Conservation (phyloP, 495 filamentous ascomycete species). For the Parachaetomium inaequale region DNA sequence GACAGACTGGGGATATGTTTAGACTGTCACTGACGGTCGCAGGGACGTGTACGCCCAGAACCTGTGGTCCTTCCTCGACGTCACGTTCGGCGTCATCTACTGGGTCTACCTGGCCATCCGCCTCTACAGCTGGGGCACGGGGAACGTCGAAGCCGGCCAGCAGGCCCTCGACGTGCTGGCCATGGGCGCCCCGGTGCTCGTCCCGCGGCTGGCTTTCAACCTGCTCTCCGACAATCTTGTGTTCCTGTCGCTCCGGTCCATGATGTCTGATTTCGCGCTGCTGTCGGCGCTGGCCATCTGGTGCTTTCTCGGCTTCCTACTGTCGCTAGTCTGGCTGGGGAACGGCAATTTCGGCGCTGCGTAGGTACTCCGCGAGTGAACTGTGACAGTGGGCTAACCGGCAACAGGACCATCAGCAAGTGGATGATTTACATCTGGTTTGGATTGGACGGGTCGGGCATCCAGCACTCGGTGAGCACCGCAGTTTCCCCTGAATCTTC, state of each 20-base stretch:
- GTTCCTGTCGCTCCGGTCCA: slow-evolving; percentile 65
- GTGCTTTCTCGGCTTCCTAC: slow-evolving; percentile 69
- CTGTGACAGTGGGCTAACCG: slow-evolving; percentile 11
- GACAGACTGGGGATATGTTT: background rate
- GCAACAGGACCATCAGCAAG: slow-evolving; percentile 58
- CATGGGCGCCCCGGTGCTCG: slow-evolving; percentile 64
- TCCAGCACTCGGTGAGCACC: slow-evolving; percentile 52
- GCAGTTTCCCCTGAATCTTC: background rate
- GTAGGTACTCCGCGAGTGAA: slow-evolving; percentile 27
- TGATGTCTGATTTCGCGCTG: slow-evolving; percentile 70
- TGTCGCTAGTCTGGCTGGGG: slow-evolving; percentile 66
- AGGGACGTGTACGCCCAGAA: slow-evolving; percentile 76
- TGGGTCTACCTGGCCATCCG: slow-evolving; percentile 57
- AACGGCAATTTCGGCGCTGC: slow-evolving; percentile 42
- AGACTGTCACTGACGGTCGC: slow-evolving; percentile 17
- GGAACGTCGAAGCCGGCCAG: slow-evolving; percentile 36
- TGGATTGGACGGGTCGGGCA: slow-evolving; percentile 68
- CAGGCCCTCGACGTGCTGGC: slow-evolving; percentile 65
- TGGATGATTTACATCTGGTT: slow-evolving; percentile 87
- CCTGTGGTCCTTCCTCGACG: slow-evolving; percentile 74
- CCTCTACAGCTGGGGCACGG: slow-evolving; percentile 50
- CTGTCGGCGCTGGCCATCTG: slow-evolving; percentile 62
- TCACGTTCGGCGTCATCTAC: slow-evolving; percentile 62
- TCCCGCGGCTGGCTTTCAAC: slow-evolving; percentile 72
- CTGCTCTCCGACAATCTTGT: slow-evolving; percentile 70